Evolutionary conservation across 345 rosid genomes (phyloP).

Genomic region (Crucihimalaya himalaica): DNA sequence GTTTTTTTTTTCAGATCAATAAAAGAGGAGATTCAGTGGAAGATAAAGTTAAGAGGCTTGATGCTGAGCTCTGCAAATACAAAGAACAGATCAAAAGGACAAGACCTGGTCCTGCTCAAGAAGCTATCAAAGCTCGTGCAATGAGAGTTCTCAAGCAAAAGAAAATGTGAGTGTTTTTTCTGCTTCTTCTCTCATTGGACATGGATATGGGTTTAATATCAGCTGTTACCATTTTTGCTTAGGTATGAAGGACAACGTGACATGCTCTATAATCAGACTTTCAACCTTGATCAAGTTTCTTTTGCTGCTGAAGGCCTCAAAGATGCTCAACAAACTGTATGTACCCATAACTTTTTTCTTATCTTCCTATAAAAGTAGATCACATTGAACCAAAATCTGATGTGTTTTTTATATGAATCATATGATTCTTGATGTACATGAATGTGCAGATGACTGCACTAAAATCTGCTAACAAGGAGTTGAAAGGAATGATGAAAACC

Average conservation of each 20-base stretch:
- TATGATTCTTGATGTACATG: slow-evolving; percentile 7
- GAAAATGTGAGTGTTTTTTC: slow-evolving; percentile 56
- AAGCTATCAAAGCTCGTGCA: slow-evolving; percentile 89
- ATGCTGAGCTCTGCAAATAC: slow-evolving; percentile 73
- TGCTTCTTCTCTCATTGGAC: background rate
- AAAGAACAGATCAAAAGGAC: slow-evolving; percentile 86
- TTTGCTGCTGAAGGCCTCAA: slow-evolving; percentile 97
- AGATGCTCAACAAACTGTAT: slow-evolving; percentile 98
- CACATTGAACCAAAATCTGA: background rate
- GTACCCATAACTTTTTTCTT: slow-evolving; percentile 3
- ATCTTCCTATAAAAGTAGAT: background rate
- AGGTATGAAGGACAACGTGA: slow-evolving; percentile 99
- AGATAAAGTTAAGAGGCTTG: slow-evolving; percentile 81
- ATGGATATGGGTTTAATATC: background rate
- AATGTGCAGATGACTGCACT: slow-evolving; percentile 73
- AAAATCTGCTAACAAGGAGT: slow-evolving; percentile 96
- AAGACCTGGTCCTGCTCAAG: slow-evolving; percentile 93
- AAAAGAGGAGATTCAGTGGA: slow-evolving; percentile 93
- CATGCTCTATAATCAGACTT: slow-evolving; percentile 95
- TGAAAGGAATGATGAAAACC: slow-evolving; percentile 99
- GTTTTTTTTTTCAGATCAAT: slow-evolving; percentile 51
- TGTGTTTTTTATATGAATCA: background rate
- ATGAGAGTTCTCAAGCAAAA: slow-evolving; percentile 92
- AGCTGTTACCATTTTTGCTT: slow-evolving; percentile 8
- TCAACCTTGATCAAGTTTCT: slow-evolving; percentile 99